These are phyloP conservation scores for Citrus hindsii DNA, from an alignment of 345 rosid genomes.

Conservation along the genomic window DNA sequence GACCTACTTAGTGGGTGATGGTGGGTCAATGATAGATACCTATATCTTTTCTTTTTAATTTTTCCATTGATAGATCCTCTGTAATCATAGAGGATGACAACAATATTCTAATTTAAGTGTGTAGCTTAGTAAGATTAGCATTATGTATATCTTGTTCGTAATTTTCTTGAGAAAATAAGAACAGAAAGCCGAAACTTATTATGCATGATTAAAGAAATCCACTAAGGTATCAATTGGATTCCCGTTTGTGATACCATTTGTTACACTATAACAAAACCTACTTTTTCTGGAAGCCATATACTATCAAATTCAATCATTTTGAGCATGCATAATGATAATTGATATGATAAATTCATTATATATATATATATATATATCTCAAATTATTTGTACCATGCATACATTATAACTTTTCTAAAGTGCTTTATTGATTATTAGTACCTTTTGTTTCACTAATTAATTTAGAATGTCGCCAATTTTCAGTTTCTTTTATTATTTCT, in stretches of 20 bases:
- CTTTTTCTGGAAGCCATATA: not conserved
- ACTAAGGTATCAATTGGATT: conserved; percentile 7
- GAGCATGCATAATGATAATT: not conserved
- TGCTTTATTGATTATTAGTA: not conserved
- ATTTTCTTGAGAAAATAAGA: conserved; percentile 1
- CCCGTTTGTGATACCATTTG: not conserved
- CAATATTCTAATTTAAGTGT: conserved; percentile 16
- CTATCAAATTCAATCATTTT: not conserved
- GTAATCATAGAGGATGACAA: conserved; percentile 1
- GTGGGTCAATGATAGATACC: conserved; percentile 25
- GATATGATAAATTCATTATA: not conserved
- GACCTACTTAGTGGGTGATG: conserved; percentile 16
- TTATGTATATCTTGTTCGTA: conserved; percentile 11
- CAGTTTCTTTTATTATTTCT: not conserved
- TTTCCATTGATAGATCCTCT: conserved; percentile 18
- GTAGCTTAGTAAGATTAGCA: conserved; percentile 8
- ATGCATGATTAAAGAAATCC: conserved; percentile 3
- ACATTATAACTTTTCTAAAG: not conserved
- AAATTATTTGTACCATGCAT: not conserved
- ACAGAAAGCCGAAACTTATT: not conserved
- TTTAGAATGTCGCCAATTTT: not conserved
- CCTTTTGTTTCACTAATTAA: not conserved
- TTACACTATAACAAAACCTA: not conserved
- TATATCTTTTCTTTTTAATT: not conserved
- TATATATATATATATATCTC: not conserved